Base-by-base conservation (phyloP, 257 asterid species). In the Solanum etuberosum region DNA sequence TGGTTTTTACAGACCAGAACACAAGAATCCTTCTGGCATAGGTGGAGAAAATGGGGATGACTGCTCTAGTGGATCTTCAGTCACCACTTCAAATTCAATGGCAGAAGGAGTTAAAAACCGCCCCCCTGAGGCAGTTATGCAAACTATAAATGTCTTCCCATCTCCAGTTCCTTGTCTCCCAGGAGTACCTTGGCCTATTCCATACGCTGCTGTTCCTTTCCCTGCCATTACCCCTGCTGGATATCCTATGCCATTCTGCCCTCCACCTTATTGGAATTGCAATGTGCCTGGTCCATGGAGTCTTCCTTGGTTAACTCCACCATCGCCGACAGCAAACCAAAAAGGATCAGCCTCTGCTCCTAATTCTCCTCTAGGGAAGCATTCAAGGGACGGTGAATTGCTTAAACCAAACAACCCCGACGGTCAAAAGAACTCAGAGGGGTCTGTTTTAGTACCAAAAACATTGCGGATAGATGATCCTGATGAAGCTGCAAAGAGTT, bases 401-500 rank as follows among this genome's bases (percentile, higher is more conserved):
- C 77, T 91, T 10, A 89, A 82, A 18, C 89, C 92, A 42, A 91
- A 43, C 54, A 86, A 77, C 84, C 84, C 89, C 5, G 88, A 86
- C 87, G 87, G 82, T 32, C 78, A 48, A 29, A 91, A 85, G 86
- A 81, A 61, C 20, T 72, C 85, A 12, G 93, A 90, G 86, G 87
- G 93, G 65, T 85, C 94, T 20, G 88, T 94, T 34, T 86, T 96
- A 74, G 90, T 94, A 63, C 98, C 99, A 2, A 95, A 94, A 86
- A 94, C 95, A 1, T 91, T 95, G 94, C 92, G 99, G 90, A 92
- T 93, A 27, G 96, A 93, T 86, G 97, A 96, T 88, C 98, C 96
- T 3, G 96, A 93, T 77, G 99, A 96, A 89, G 97, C 97, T 11
- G 97, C 96, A 14, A 96, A 91, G 92, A 96, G 98, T 86, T 94